Evolutionary conservation across 306 rosid species (phyloP).

Genomic region (Fagus crenata): DNA sequence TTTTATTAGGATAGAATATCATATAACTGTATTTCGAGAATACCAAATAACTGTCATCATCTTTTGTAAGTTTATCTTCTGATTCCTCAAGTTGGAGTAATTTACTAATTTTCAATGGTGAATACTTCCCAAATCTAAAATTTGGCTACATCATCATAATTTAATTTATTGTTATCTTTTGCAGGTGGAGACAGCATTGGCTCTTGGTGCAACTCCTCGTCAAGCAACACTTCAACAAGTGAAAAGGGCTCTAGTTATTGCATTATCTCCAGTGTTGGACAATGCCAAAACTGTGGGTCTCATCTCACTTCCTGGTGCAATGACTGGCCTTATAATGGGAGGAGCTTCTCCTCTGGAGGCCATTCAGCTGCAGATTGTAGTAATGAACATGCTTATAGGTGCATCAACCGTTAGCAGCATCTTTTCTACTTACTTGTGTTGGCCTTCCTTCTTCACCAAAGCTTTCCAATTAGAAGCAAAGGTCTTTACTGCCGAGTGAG

Average conservation of each 20-base stretch:
- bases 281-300: constrained; percentile 91
- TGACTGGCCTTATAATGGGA: constrained; percentile 98
- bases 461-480: constrained; percentile 74
- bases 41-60: too few species aligned
- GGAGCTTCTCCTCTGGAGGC: constrained; percentile 98
- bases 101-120: background rate
- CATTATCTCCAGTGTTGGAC: constrained; percentile 85
- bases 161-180: background rate
- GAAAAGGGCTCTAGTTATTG: constrained; percentile 73
- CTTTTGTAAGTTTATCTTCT: background rate
- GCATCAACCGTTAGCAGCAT: constrained; percentile 90
- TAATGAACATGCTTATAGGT: constrained; percentile 94
- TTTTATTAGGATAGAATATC: too few species aligned
- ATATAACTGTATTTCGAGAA: too few species aligned
- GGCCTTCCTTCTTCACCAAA: constrained; percentile 93
- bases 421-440: constrained; percentile 77
- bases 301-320: constrained; percentile 92
- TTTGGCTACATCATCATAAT: background rate
- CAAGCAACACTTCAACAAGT: constrained; percentile 87
- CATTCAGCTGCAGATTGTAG: constrained; percentile 88
- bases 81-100: background rate
- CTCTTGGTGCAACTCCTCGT: constrained; percentile 91
- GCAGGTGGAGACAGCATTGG: constrained; percentile 93
- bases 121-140: background rate
- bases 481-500: constrained; percentile 52